phyloP scores from a whole-genome alignment of 106 monocot species.

The Phalaenopsis equestris region DNA sequence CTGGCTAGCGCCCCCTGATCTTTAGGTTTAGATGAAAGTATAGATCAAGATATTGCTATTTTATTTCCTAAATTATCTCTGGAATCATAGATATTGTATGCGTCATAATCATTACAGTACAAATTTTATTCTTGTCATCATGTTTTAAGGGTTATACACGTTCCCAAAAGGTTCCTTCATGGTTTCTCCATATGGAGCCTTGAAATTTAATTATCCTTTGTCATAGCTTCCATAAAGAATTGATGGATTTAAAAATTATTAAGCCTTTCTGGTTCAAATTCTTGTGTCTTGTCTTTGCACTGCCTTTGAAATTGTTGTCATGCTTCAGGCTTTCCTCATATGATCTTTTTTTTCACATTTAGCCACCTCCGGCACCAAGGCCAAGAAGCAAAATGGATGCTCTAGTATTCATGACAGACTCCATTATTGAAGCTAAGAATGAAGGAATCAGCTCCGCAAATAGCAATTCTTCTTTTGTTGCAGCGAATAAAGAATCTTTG shows the following conservation, averaged over 20 bases:
- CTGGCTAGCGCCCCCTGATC: too few relatives aligned
- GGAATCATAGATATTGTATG: too few relatives aligned
- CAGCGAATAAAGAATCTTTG: slow-evolving; percentile 11
- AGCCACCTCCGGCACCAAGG: slow-evolving; percentile 69
- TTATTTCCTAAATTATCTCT: too few relatives aligned
- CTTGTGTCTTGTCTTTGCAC: not conserved
- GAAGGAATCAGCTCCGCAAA: slow-evolving; percentile 19
- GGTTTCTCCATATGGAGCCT: not conserved
- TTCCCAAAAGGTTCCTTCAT: not conserved
- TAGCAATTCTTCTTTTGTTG: slow-evolving; percentile 9
- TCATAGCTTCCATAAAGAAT: too few relatives aligned
- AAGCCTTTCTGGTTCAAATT: not conserved
- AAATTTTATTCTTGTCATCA: too few relatives aligned
- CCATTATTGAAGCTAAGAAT: slow-evolving; percentile 23
- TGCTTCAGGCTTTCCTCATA: not conserved
- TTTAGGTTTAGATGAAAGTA: too few relatives aligned
- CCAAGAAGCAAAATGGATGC: slow-evolving; percentile 72
- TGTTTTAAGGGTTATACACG: not conserved
- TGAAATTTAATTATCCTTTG: too few relatives aligned
- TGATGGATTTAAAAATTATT: not conserved
- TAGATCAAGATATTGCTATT: too few relatives aligned
- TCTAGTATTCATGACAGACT: slow-evolving; percentile 56
- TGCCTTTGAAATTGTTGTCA: not conserved
- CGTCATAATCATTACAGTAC: too few relatives aligned
- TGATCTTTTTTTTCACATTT: slow-evolving; percentile 12